Base-by-base conservation (phyloP, 306 rosid species). In the Cucurbita argyrosperma region DNA sequence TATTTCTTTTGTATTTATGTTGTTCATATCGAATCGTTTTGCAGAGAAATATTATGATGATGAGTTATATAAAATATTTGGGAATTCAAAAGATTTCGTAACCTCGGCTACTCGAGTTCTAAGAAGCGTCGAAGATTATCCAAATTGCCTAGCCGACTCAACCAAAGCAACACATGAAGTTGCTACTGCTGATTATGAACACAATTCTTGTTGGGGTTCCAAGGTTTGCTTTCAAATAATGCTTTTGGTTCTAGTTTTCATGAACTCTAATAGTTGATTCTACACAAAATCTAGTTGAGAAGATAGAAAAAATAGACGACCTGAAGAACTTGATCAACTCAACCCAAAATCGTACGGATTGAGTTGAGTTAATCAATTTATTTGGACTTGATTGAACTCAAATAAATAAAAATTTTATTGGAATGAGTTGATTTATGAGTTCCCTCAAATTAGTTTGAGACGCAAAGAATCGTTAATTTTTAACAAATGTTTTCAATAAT, bases 141-240 rank as follows among this genome's bases (percentile, higher is more conserved):
- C 46, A 1, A 14, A 15, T 50, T 50, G 46, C 14, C 59, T 70
- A 15, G 50, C 74, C 9, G 13, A 9, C 52, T 51, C 51, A 5
- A 45, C 53, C 6, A 61, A 72, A 52, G 47, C 71, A 74, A 26
- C 81, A 8, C 11, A 47, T 21, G 38, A 72, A 63, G 81, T 78
- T 72, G 74, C 81, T 13, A 18, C 65, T 35, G 63, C 72, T 53
- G 58, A 12, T 26, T 78, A 23, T 64, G 81, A 78, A 61, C 40
- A 53, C 9, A 64, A 37, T 13, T 51, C 67, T 11, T 13, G 47
- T 4, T 78, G 81, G 81, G 81, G 77, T 5, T 61, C 26, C 12
- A 12, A 72, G 81, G 81, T 78, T 49, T 30, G 74, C 6, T 12
- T 45, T 46, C 14, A 67, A 45, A 46, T 11, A 45, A 18, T 10